Conservation (phyloP, 73 alveolate genomes). For the Tetrahymena borealis region DNA sequence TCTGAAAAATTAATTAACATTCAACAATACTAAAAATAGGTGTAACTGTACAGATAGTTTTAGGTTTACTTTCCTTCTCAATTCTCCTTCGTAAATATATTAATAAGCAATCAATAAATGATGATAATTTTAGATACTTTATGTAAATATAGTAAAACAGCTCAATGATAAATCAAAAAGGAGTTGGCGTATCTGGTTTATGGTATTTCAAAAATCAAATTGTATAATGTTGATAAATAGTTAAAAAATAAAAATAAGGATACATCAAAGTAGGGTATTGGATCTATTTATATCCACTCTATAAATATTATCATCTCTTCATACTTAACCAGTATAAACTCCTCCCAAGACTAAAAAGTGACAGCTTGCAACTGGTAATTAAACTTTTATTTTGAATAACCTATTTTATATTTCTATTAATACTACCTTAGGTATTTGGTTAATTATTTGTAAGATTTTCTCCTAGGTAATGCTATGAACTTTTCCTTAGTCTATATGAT, state of each 20-base stretch:
- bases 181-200: not conserved
- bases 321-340: not conserved
- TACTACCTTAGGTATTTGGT: not conserved
- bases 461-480: not conserved
- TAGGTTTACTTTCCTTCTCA: not conserved
- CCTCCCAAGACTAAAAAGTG: not conserved
- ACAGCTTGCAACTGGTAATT: not conserved
- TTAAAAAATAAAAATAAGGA: not conserved
- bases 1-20: not conserved
- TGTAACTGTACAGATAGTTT: not conserved
- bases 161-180: not conserved
- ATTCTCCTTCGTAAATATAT: not conserved
- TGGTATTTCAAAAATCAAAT: not conserved
- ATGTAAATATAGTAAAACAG: not conserved
- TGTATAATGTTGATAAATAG: not conserved
- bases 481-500: not conserved
- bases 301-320: not conserved
- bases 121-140: not conserved
- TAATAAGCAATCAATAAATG: not conserved
- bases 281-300: not conserved
- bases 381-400: not conserved
- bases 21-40: not conserved
- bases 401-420: not conserved
- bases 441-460: not conserved
- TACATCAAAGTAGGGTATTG: not conserved